Evolutionary conservation across 2,329 filamentous ascomycete genomes (phyloP).

Genomic region (Hypoxylon sp.): DNA sequence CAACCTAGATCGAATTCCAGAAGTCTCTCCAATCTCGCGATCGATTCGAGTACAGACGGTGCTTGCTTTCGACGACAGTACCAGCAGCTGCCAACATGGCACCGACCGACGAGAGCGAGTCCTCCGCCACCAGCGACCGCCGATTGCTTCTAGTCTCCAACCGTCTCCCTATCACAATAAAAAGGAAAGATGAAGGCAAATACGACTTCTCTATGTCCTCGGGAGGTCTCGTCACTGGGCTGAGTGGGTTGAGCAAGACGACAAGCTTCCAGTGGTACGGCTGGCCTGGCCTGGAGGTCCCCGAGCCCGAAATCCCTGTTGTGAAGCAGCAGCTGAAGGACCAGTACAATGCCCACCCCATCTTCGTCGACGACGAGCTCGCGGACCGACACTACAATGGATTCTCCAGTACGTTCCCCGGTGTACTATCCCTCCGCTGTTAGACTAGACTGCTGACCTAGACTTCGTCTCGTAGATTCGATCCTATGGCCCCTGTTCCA

Average conservation of each 20-base stretch:
- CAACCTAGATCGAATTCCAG: background rate
- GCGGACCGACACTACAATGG: constrained; percentile 97
- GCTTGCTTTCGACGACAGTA: background rate
- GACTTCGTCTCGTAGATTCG: constrained; percentile 67
- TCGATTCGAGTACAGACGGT: background rate
- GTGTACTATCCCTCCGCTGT: constrained; percentile 5
- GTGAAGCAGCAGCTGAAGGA: constrained; percentile 83
- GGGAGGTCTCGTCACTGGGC: constrained; percentile 90
- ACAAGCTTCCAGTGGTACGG: constrained; percentile 99
- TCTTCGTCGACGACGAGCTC: constrained; percentile 92
- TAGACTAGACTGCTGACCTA: background rate
- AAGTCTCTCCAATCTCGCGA: background rate
- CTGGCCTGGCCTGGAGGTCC: constrained; percentile 93
- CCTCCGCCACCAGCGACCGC: constrained; percentile 38
- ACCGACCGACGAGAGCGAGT: constrained; percentile 33
- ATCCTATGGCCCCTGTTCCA: constrained; percentile 99
- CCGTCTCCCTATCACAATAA: constrained; percentile 94
- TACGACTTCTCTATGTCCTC: constrained; percentile 98
- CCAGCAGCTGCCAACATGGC: constrained; percentile 32
- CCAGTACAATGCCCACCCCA: constrained; percentile 87
- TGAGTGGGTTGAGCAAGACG: constrained; percentile 89
- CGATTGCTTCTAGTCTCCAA: constrained; percentile 88
- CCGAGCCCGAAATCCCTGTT: constrained; percentile 77
- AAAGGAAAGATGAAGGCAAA: constrained; percentile 87
- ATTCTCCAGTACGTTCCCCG: constrained; percentile 81